phyloP scores from a whole-genome alignment of 2,329 filamentous ascomycete genomes.

The Arthrobotrys sphaeroides region DNA sequence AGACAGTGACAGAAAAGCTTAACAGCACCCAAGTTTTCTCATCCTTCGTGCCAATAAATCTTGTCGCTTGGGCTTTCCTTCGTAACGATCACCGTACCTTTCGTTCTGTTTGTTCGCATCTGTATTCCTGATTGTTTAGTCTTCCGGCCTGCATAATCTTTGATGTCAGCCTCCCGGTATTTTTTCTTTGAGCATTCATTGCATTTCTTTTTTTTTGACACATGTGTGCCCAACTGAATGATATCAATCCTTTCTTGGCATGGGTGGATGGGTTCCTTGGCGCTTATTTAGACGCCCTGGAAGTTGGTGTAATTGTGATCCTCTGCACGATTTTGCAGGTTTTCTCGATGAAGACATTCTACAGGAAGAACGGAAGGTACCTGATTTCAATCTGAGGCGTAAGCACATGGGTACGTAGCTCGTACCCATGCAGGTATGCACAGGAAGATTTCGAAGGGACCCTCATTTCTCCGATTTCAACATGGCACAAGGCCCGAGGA shows the following conservation, averaged over 20 bases:
- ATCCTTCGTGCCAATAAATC: slow-evolving; percentile 11
- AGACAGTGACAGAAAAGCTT: slow-evolving; percentile 3
- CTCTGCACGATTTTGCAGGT: not conserved
- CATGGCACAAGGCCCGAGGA: not conserved
- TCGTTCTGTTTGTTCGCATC: not conserved
- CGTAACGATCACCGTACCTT: too few relatives aligned
- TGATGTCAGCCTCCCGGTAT: not conserved
- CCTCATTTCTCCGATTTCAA: too few relatives aligned
- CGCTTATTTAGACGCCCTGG: slow-evolving; percentile 11
- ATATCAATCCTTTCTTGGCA: slow-evolving; percentile 7
- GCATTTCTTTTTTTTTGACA: not conserved
- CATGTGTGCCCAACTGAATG: slow-evolving; percentile 5
- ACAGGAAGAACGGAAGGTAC: not conserved
- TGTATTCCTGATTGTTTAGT: not conserved
- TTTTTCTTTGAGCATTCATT: not conserved
- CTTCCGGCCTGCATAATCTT: not conserved
- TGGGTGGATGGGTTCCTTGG: not conserved
- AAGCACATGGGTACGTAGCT: not conserved
- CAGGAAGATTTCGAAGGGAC: too few relatives aligned
- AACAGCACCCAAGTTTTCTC: not conserved
- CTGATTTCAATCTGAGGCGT: too few relatives aligned
- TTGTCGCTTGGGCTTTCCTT: slow-evolving; percentile 10
- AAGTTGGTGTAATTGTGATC: not conserved
- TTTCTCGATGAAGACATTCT: not conserved
- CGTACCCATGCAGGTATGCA: not conserved